Evolutionary conservation across 2,329 filamentous ascomycete genomes (phyloP), one percentile per base, ranked within the genome.

Genomic region (Penicillium rolfsii): DNA sequence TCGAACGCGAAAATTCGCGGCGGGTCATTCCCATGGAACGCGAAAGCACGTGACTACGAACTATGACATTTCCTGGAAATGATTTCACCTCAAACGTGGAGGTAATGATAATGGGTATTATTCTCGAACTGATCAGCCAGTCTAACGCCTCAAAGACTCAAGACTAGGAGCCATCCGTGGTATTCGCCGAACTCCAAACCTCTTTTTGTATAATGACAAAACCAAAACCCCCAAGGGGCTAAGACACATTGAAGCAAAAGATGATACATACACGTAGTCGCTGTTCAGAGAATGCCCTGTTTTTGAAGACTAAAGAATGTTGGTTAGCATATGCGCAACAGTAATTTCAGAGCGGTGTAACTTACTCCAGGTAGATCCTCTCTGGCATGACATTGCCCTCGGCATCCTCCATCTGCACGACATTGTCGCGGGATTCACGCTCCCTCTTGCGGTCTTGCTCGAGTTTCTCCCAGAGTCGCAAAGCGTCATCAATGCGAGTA

Each of bases 311-410:
- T 77, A 60, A 12, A 45, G 58, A 55, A 22, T 30, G 11, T n/a
- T 26, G 3, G 61, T 76, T 69, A 76, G 72, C 59, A 66, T 58
- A 19, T 46, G 28, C 6, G 14, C 6, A 3, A 50, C 30, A 8
- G 6, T n/a, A 24, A 9, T 43, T 16, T 52, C 22, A 24, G 11
- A 58, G 11, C 40, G 22, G 62, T 53, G 33, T 41, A 19, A 77
- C 77, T 54, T 74, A 80, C 77, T 99, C 95, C 67, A 93, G 89
- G 77, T 97, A 99, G 57, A 99, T 94, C 83, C 97, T 96, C 80
- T 97, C 93, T 0, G 96, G 95, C 95, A 99, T 99, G 59, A 99
- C 95, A 72, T 99, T 98, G 50, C 95, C 95, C 74, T 96, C 91
- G 0, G 87, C 91, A 76, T 99, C 95, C 82, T 99, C 95, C 95